Conservation (phyloP, 805 yeast genomes). For the Kluyveromyces wickerhamii region DNA sequence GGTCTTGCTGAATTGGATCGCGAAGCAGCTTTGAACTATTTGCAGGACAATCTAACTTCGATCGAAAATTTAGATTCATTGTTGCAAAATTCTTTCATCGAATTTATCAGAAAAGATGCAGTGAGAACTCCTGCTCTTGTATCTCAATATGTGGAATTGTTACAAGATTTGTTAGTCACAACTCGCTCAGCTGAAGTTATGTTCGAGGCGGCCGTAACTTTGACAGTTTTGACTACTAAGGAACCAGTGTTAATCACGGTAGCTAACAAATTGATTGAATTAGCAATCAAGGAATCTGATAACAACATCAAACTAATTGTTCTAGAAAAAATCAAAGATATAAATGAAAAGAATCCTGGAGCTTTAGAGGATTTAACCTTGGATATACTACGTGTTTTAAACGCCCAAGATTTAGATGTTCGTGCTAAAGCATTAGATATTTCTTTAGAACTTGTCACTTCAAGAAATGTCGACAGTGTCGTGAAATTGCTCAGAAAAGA, state of each 20-base stretch:
- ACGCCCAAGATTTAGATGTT: slow-evolving; percentile 87
- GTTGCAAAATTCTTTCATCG: slow-evolving; percentile 82
- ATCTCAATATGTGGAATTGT: slow-evolving; percentile 61
- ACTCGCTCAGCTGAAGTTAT: slow-evolving; percentile 55
- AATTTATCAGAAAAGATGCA: slow-evolving; percentile 83
- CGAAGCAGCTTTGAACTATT: slow-evolving; percentile 73
- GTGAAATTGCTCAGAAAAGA: slow-evolving; percentile 89
- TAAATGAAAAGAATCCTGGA: slow-evolving; percentile 71
- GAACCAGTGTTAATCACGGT: slow-evolving; percentile 67
- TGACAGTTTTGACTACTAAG: slow-evolving; percentile 52
- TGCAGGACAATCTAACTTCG: slow-evolving; percentile 58
- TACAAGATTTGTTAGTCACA: slow-evolving; percentile 64
- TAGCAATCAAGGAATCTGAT: slow-evolving; percentile 90
- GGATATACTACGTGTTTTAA: slow-evolving; percentile 77
- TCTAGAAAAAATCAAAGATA: slow-evolving; percentile 72
- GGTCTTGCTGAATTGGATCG: slow-evolving; percentile 77
- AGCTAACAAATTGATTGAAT: slow-evolving; percentile 77
- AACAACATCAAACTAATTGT: slow-evolving; percentile 91
- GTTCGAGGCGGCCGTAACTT: slow-evolving; percentile 86
- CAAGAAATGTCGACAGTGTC: slow-evolving; percentile 90
- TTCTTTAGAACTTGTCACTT: slow-evolving; percentile 69
- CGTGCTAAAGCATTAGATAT: slow-evolving; percentile 81
- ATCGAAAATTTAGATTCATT: slow-evolving; percentile 69
- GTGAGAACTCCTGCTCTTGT: slow-evolving; percentile 52
- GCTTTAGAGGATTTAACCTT: slow-evolving; percentile 73